phyloP scores from a whole-genome alignment of 1,284 basidiomycete genomes.

The Cryptococcus floricola region DNA sequence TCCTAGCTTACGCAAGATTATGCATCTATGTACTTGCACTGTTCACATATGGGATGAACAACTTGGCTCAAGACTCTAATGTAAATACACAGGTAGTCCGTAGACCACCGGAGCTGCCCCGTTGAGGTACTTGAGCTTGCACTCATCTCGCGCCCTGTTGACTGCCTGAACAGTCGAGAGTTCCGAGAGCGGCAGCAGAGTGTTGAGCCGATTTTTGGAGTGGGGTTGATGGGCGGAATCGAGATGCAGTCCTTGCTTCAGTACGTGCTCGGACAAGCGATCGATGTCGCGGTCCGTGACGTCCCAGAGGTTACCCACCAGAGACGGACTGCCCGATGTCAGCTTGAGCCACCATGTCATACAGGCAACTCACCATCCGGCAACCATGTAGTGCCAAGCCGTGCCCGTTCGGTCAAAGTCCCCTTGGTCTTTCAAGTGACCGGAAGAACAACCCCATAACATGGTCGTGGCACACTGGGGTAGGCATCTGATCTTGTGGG shows the following conservation, averaged over 20 bases:
- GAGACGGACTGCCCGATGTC: constrained; percentile 63
- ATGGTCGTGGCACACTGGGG: constrained; percentile 83
- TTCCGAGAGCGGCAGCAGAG: constrained; percentile 20
- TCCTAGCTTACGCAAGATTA: neutral
- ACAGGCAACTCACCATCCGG: constrained; percentile 70
- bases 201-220: constrained; percentile 9
- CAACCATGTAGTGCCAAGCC: constrained; percentile 91
- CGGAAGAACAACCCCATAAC: constrained; percentile 99
- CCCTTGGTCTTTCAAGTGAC: constrained; percentile 79
- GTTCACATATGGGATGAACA: too few species aligned
- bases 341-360: neutral
- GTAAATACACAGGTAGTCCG: constrained; percentile 66
- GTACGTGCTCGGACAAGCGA: constrained; percentile 78
- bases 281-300: constrained; percentile 98
- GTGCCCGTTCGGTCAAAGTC: constrained; percentile 90
- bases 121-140: constrained; percentile 90
- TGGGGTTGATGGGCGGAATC: constrained; percentile 37
- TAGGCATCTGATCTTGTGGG: constrained; percentile 75
- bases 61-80: constrained; percentile 2
- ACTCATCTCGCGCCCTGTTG: constrained; percentile 68
- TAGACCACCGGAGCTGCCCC: constrained; percentile 93
- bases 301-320: constrained; percentile 96
- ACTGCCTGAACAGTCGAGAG: constrained; percentile 73
- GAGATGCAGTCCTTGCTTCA: constrained; percentile 64
- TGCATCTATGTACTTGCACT: neutral